A percentile compares a stretch with the other conserved stretches of the same genome.
Conservation (phyloP, 2,329 filamentous ascomycete genomes). For the Aquanectria penicillioides region DNA sequence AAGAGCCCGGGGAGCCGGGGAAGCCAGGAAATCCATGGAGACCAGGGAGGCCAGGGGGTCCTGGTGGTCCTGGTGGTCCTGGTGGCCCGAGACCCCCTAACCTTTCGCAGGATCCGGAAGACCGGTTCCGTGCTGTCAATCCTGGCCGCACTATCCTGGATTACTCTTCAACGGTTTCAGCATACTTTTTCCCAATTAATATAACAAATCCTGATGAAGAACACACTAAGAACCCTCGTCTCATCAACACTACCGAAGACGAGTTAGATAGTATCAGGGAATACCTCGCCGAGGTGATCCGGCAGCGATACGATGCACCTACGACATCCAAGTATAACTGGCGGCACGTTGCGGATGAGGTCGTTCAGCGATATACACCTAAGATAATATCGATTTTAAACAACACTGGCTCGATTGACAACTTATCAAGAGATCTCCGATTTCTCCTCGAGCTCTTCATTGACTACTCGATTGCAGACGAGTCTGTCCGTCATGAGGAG, state of each 20-base stretch:
- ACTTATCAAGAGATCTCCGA: constrained; percentile 39
- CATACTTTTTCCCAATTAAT: constrained; percentile 53
- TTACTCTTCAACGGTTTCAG: constrained; percentile 54
- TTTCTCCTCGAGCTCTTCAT: constrained; percentile 51
- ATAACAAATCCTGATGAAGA: constrained; percentile 46
- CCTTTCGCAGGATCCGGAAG: constrained; percentile 40
- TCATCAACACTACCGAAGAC: constrained; percentile 26
- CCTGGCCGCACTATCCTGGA: constrained; percentile 47
- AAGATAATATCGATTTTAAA: constrained; percentile 53
- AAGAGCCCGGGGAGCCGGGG: neutral
- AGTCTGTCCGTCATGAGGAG: neutral
- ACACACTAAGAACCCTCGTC: constrained; percentile 20
- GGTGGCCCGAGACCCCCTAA: too few relatives aligned
- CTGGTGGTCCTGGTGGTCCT: constrained; percentile 16
- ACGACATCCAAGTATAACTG: constrained; percentile 56
- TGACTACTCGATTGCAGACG: constrained; percentile 42
- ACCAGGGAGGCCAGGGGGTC: neutral
- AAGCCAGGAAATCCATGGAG: neutral
- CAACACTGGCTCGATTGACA: constrained; percentile 19
- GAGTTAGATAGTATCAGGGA: constrained; percentile 6
- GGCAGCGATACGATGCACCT: neutral
- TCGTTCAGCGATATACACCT: constrained; percentile 67
- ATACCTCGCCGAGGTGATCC: constrained; percentile 1
- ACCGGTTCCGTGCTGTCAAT: constrained; percentile 49
- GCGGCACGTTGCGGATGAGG: constrained; percentile 70